Conservation (phyloP, 2,329 filamentous ascomycete genomes). For the Fusarium pseudonygamai region DNA sequence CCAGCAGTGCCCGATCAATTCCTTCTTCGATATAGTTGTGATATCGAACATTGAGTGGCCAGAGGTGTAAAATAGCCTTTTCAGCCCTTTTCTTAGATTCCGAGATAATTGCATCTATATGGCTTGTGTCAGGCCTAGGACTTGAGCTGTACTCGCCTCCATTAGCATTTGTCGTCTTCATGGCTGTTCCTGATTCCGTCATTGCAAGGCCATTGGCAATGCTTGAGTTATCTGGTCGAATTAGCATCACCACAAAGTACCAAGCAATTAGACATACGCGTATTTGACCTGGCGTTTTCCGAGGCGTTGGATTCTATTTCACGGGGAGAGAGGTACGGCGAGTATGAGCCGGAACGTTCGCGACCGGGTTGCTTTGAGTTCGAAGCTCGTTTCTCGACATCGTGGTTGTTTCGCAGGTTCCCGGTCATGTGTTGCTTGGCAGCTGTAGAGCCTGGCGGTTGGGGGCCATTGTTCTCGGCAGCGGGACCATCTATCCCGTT, state of each 20-base stretch:
- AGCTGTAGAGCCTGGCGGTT: neutral
- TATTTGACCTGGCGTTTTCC: constrained; percentile 15
- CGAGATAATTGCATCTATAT: constrained; percentile 26
- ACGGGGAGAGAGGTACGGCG: constrained; percentile 60
- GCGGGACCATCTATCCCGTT: constrained; percentile 15
- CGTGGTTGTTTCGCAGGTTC: neutral
- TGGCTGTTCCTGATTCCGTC: neutral
- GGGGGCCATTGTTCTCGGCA: neutral
- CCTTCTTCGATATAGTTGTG: constrained; percentile 78
- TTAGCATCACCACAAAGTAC: constrained; percentile 6
- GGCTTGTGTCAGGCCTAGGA: neutral
- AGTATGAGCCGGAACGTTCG: constrained; percentile 63
- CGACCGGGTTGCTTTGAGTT: constrained; percentile 40
- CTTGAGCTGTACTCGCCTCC: neutral
- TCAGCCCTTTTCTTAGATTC: constrained; percentile 68
- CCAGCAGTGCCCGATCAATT: constrained; percentile 70
- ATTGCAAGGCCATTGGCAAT: neutral
- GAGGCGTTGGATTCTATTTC: constrained; percentile 50
- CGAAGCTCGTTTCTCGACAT: neutral
- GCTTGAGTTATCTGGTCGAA: constrained; percentile 16
- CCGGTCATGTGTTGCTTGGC: neutral
- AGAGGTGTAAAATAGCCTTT: constrained; percentile 72
- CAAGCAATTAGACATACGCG: constrained; percentile 4
- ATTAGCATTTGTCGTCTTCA: neutral
- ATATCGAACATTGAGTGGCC: constrained; percentile 75